Percentiles rank a stretch among this genome's conserved stretches.
Conservation (phyloP, 306 rosid species). For the Medicago lupulina region DNA sequence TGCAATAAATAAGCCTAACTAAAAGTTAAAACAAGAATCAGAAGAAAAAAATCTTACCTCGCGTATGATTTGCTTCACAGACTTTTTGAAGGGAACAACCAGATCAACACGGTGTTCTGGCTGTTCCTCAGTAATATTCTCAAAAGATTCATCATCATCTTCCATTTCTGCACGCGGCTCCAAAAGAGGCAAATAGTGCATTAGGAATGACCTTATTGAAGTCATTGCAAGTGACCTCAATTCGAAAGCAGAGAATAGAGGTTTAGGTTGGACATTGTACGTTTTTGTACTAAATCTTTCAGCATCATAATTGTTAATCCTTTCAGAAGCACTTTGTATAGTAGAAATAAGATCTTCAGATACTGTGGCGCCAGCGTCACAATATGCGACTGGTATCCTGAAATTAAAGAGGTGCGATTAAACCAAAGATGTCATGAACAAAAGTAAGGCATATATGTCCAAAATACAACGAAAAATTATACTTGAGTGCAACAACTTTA, state of each 20-base stretch:
- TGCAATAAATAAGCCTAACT: constrained; percentile 7
- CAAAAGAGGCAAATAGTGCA: constrained; percentile 85
- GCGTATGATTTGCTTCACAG: constrained; percentile 80
- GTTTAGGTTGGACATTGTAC: constrained; percentile 75
- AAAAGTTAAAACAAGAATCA: constrained; percentile 15
- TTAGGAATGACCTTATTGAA: constrained; percentile 67
- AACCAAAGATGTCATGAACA: not conserved
- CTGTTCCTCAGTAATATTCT: constrained; percentile 55
- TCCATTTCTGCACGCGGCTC: constrained; percentile 77
- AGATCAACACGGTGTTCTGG: constrained; percentile 49
- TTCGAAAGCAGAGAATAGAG: constrained; percentile 83
- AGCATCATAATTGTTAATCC: constrained; percentile 51
- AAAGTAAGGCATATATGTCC: constrained; percentile 14
- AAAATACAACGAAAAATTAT: constrained; percentile 2
- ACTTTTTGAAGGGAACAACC: constrained; percentile 79
- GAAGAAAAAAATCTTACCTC: constrained; percentile 61
- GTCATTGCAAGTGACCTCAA: constrained; percentile 63
- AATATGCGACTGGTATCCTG: constrained; percentile 70
- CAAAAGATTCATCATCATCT: constrained; percentile 71
- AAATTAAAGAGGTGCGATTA: constrained; percentile 49
- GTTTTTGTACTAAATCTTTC: constrained; percentile 61
- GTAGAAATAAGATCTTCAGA: constrained; percentile 65
- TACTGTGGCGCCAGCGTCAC: constrained; percentile 76
- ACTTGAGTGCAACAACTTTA: constrained; percentile 18
- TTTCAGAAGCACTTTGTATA: constrained; percentile 51